A percentile compares a stretch with the other conserved stretches of the same genome.
These are phyloP conservation scores for Epicoccum sorghinum DNA, from an alignment of 2,329 filamentous ascomycete species.

Conservation along the genomic window DNA sequence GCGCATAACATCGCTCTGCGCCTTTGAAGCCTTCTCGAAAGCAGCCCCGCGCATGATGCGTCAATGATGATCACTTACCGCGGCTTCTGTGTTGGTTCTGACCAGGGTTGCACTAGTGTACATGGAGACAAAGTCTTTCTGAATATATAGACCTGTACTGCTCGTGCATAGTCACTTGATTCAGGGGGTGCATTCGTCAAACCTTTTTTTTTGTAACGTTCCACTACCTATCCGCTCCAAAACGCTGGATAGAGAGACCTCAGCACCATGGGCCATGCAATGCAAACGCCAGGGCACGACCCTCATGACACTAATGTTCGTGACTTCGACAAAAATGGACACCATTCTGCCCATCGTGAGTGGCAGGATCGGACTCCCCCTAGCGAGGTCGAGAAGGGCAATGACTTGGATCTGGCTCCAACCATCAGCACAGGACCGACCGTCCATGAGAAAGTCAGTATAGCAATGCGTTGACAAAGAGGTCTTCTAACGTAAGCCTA, in stretches of 20 bases:
- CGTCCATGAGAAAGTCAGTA: slow-evolving; percentile 34
- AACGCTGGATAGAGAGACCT: not conserved
- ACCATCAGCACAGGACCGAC: slow-evolving; percentile 23
- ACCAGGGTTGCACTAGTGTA: slow-evolving; percentile 1
- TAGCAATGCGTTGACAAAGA: not conserved
- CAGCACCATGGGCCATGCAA: slow-evolving; percentile 12
- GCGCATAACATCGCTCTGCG: slow-evolving; percentile 1
- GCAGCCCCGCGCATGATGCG: not conserved
- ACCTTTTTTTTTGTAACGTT: slow-evolving; percentile 7
- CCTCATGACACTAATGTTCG: slow-evolving; percentile 11
- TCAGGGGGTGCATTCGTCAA: slow-evolving; percentile 6
- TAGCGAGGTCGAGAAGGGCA: slow-evolving; percentile 28
- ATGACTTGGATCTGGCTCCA: slow-evolving; percentile 14
- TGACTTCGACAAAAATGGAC: slow-evolving; percentile 2
- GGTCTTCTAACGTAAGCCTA: not conserved
- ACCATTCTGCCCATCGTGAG: slow-evolving; percentile 15
- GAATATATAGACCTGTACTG: slow-evolving; percentile 13
- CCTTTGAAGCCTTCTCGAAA: not conserved
- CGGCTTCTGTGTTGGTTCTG: slow-evolving; percentile 9
- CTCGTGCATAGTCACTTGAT: slow-evolving; percentile 3
- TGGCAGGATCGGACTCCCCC: slow-evolving; percentile 22
- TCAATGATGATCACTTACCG: slow-evolving; percentile 9
- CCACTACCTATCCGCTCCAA: not conserved
- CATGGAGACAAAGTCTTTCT: not conserved
- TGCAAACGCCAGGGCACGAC: slow-evolving; percentile 16